Evolutionary conservation across 345 rosid species (phyloP).

Genomic region (Erodium maritimum): DNA sequence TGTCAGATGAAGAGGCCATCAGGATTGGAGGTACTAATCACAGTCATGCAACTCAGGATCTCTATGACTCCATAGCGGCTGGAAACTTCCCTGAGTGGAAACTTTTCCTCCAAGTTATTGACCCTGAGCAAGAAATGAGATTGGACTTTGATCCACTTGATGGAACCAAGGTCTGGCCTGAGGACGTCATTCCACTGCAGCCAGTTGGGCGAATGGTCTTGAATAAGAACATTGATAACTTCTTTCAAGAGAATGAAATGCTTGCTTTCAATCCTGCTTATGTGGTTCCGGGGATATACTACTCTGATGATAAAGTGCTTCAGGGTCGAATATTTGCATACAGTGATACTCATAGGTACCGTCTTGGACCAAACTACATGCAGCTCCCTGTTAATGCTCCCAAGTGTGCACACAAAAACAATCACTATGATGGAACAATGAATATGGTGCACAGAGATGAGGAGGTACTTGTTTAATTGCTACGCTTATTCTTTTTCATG

Average conservation of each 20-base stretch:
- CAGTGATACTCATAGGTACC: conserved; percentile 92
- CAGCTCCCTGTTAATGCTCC: conserved; percentile 92
- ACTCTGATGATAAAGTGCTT: conserved; percentile 88
- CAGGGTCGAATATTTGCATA: conserved; percentile 86
- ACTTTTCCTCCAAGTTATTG: conserved; percentile 73
- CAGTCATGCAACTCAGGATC: conserved; percentile 96
- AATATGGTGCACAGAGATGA: conserved; percentile 93
- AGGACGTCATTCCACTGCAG: conserved; percentile 82
- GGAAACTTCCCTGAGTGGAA: conserved; percentile 94
- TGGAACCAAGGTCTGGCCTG: conserved; percentile 98
- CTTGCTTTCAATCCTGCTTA: conserved; percentile 90
- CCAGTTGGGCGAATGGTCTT: conserved; percentile 96
- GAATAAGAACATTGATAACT: conserved; percentile 91
- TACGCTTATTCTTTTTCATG: not conserved
- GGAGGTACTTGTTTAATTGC: conserved; percentile 41
- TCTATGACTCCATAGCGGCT: conserved; percentile 82
- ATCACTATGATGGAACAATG: conserved; percentile 90
- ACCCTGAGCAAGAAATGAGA: conserved; percentile 72
- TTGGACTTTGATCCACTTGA: conserved; percentile 95
- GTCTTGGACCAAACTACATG: conserved; percentile 96
- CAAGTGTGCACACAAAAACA: conserved; percentile 86
- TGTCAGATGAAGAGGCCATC: conserved; percentile 80
- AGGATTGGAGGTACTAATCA: conserved; percentile 90
- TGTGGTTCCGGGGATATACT: conserved; percentile 85
- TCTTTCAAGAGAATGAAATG: conserved; percentile 92